Evolutionary conservation across 768 basidiomycete genomes (phyloP), one percentile per base, ranked within the genome.

Genomic region (Hypholoma sublateritium): DNA sequence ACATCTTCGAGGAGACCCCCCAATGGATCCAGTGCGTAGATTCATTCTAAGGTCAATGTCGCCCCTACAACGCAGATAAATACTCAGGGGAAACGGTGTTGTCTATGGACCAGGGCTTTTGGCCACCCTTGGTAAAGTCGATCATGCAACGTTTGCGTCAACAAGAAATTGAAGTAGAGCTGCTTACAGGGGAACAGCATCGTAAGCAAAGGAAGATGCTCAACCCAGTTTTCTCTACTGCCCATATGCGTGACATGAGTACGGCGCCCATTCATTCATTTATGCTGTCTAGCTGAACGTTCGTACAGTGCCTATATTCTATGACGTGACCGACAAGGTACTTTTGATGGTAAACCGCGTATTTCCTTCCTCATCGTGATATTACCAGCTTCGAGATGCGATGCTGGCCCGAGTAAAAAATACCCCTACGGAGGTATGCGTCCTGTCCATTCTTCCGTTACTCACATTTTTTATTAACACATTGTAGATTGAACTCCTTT

Each of bases 201-300:
- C 65, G 68, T 16, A 77, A 71, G 39, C 74, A 76, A 51, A 61
- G 74, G 19, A 75, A 73, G 56, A 64, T 77, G 62, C 50, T 77
- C n/a, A 74, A 73, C 58, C 74, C 74, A 1, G 71, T 72, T 2
- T 77, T 77, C 52, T 74, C 74, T 11, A 67, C 63, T 19, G 64
- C 66, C 0, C 72, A 74, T 46, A 65, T 77, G 67, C 69, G 72
- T 4, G 63, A 67, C 19, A 72, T 77, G 72, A 64, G 76, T 76
- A 55, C 13, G 55, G 28, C 3, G 17, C 22, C 19, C 5, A 7
- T 25, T 9, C n/a, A 2, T 3, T 14, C 17, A 7, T 52, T 56
- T 46, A 28, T 21, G 3, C 8, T 21, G 12, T 47, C 5, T 28
- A 32, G 9, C 5, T 49, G 1, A 32, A 42, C 41, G 19, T 53